Evolutionary conservation across 139 green algal species (phyloP), one percentile per base, ranked within the genome.

Genomic region (Dunaliella primolecta): DNA sequence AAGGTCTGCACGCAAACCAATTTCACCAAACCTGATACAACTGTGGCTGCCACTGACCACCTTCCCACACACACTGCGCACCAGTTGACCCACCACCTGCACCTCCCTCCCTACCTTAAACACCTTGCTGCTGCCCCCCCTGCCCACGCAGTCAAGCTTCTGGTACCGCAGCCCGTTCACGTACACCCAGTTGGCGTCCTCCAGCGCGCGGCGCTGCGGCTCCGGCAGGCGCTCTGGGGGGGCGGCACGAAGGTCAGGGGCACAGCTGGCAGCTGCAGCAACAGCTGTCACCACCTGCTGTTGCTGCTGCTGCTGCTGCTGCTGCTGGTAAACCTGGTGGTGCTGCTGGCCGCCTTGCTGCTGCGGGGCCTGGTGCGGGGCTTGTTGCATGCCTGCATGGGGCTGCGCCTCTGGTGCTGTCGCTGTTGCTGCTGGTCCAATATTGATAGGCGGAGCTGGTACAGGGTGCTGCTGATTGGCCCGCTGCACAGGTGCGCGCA

Each of bases 91-190:
- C n/a, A n/a, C n/a, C n/a, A n/a, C n/a, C n/a, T n/a, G n/a, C n/a
- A n/a, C n/a, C n/a, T n/a, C n/a, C n/a, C n/a, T n/a, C n/a, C 80
- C 46, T 38, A 94, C 92, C 92, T 98, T 98, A 88, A 94, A 98
- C 0, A 98, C 97, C 88, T 98, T 98, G 92, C 92, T 96, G 90
- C 89, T 96, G 87, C 97, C 97, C 1, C 97, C 97, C 27, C 94
- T 90, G 0, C 97, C 97, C 25, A 98, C 93, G 76, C 95, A 96
- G 88, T 98, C 94, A 77, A 99, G 93, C 91, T 98, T 98, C 83
- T 93, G 93, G 89, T 99, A 99, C 2, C 86, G 78, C 2, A 93
- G 92, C 36, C 89, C 89, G 29, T 94, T 92, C 56, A 99, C 95
- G 29, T 93, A 90, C 38, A 98, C 93, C 31, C 84, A 93, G 71